phyloP scores from a whole-genome alignment of 805 yeast genomes.

The baker's yeast (Saccharomyces cerevisiae) region DNA sequence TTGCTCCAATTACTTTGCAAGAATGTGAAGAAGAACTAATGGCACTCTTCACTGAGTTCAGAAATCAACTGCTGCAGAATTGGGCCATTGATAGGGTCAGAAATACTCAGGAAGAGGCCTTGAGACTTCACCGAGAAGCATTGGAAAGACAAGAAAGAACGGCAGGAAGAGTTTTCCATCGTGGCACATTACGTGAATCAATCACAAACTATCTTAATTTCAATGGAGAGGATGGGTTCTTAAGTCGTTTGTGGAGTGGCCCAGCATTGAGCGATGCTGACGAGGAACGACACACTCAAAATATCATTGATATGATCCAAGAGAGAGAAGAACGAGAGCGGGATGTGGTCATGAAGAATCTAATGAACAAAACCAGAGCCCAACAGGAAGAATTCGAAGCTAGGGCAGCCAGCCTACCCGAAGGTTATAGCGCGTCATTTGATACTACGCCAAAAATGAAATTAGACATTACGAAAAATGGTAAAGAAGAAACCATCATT shows the following conservation, averaged over 20 bases:
- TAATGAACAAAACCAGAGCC: slow-evolving; percentile 22
- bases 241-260: neutral
- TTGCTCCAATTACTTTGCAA: slow-evolving; percentile 16
- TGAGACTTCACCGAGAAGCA: neutral
- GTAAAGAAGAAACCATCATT: slow-evolving; percentile 12
- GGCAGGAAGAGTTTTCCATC: neutral
- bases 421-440: slow-evolving; percentile 27
- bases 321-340: slow-evolving; percentile 27
- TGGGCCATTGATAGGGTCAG: slow-evolving; percentile 15
- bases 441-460: slow-evolving; percentile 18
- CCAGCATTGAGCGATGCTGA: slow-evolving; percentile 1
- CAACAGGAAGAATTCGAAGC: slow-evolving; percentile 19
- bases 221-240: neutral
- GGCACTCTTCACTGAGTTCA: slow-evolving; percentile 15
- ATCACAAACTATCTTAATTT: neutral
- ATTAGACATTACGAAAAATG: slow-evolving; percentile 13
- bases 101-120: slow-evolving; percentile 3
- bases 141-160: neutral
- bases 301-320: slow-evolving; percentile 28
- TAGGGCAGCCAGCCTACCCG: slow-evolving; percentile 21
- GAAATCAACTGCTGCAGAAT: slow-evolving; percentile 11
- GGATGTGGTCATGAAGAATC: slow-evolving; percentile 18
- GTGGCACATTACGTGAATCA: neutral
- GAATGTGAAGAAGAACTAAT: slow-evolving; percentile 17
- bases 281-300: slow-evolving; percentile 19